These are phyloP conservation scores for Verbascum thapsus DNA, from an alignment of 257 asterid species.

Conservation along the genomic window DNA sequence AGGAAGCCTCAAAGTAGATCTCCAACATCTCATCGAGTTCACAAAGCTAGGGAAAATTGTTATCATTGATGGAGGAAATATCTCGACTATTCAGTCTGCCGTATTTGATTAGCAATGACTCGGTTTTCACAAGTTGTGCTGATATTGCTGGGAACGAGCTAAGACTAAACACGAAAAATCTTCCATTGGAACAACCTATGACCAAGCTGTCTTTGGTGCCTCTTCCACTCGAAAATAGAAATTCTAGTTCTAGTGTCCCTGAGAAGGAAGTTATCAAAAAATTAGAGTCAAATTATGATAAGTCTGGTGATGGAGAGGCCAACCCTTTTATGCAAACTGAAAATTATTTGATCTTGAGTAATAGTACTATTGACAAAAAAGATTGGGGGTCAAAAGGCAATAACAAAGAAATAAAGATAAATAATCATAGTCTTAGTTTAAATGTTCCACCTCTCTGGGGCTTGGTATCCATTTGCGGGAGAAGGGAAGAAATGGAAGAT, in stretches of 20 bases:
- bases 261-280: slow-evolving; percentile 34
- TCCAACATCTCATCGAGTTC: slow-evolving; percentile 15
- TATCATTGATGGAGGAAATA: slow-evolving; percentile 32
- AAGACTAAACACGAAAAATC: slow-evolving; percentile 31
- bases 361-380: slow-evolving; percentile 23
- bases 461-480: slow-evolving; percentile 52
- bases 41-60: slow-evolving; percentile 9
- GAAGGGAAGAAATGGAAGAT: slow-evolving; percentile 77
- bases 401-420: slow-evolving; percentile 36
- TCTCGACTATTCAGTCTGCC: slow-evolving; percentile 34
- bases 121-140: slow-evolving; percentile 33
- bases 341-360: slow-evolving; percentile 31
- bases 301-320: slow-evolving; percentile 29
- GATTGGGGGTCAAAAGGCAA: slow-evolving; percentile 28
- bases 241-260: slow-evolving; percentile 28
- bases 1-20: neutral
- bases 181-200: slow-evolving; percentile 37
- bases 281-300: slow-evolving; percentile 34
- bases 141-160: slow-evolving; percentile 41
- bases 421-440: slow-evolving; percentile 28
- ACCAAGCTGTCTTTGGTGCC: slow-evolving; percentile 49
- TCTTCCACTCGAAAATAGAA: slow-evolving; percentile 34
- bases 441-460: slow-evolving; percentile 65
- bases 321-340: slow-evolving; percentile 30
- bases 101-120: slow-evolving; percentile 41